phyloP scores from a whole-genome alignment of 2,329 filamentous ascomycete species.

The Penicillium thymicola region DNA sequence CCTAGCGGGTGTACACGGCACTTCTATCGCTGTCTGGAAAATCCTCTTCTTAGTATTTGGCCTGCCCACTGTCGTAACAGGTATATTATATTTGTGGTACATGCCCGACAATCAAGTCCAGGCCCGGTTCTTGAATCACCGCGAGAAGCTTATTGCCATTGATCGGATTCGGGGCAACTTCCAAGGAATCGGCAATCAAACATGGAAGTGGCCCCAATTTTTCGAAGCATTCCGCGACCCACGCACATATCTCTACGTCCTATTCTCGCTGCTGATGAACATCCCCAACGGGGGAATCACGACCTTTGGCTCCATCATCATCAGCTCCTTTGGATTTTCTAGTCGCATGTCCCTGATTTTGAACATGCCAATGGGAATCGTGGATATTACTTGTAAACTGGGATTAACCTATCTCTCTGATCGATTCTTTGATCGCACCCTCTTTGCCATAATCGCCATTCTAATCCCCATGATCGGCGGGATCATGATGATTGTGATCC shows the following conservation, averaged over 20 bases:
- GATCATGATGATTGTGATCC: conserved; percentile 19
- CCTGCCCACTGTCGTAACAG: conserved; percentile 6
- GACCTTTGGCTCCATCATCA: conserved; percentile 14
- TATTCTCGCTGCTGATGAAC: conserved; percentile 13
- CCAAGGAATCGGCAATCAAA: conserved; percentile 12
- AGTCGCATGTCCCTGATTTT: conserved; percentile 6
- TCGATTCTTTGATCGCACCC: conserved; percentile 9
- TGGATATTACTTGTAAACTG: conserved; percentile 9
- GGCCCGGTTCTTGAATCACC: conserved; percentile 11
- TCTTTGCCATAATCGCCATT: conserved; percentile 19
- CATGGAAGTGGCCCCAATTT: conserved; percentile 14
- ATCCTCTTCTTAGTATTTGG: conserved; percentile 17
- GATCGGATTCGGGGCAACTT: conserved; percentile 16
- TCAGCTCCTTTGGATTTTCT: conserved; percentile 14
- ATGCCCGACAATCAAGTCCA: conserved; percentile 13
- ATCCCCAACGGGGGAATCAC: conserved; percentile 19
- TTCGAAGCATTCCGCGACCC: conserved; percentile 14
- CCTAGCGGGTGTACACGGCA: not conserved
- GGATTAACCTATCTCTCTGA: conserved; percentile 12
- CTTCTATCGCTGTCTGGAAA: conserved; percentile 7
- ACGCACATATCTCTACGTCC: conserved; percentile 9
- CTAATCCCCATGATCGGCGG: conserved; percentile 23
- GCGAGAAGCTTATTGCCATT: conserved; percentile 9
- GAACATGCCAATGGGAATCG: conserved; percentile 3
- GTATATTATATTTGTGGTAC: conserved; percentile 7